Conservation (phyloP, 2,329 filamentous ascomycete genomes). For the Leptographium wingfieldii region DNA sequence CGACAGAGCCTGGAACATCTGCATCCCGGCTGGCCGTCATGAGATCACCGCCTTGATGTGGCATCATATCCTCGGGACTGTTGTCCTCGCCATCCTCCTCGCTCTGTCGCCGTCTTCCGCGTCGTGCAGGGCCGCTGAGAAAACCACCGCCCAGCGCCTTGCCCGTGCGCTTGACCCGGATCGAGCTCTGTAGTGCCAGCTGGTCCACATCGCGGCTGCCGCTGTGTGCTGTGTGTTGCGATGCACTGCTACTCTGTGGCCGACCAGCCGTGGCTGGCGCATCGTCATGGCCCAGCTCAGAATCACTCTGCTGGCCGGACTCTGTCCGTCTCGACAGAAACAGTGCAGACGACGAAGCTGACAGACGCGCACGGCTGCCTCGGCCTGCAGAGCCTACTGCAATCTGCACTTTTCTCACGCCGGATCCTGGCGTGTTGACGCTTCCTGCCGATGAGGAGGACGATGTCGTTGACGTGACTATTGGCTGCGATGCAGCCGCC, state of each 20-base stretch:
- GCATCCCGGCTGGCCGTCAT: conserved; percentile 1
- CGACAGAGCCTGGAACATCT: not conserved
- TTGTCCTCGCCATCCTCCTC: conserved; percentile 46
- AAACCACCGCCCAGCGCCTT: conserved; percentile 63
- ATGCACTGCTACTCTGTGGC: conserved; percentile 37
- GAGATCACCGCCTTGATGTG: not conserved
- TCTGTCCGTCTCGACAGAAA: conserved; percentile 12
- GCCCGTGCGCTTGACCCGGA: conserved; percentile 65
- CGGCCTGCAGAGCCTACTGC: conserved; percentile 36
- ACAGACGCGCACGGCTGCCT: conserved; percentile 18
- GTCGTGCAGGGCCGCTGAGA: conserved; percentile 64
- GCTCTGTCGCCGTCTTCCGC: conserved; percentile 55
- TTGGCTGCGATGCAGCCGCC: not conserved
- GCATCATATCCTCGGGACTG: conserved; percentile 11
- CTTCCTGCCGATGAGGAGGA: conserved; percentile 7
- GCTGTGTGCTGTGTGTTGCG: conserved; percentile 27
- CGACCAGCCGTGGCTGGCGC: conserved; percentile 37
- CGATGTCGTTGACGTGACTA: conserved; percentile 6
- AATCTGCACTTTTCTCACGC: conserved; percentile 42
- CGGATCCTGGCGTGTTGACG: conserved; percentile 41
- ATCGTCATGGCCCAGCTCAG: conserved; percentile 33
- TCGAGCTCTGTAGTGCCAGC: conserved; percentile 54
- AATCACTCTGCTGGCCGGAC: conserved; percentile 27
- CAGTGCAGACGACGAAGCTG: conserved; percentile 24
- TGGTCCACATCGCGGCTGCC: conserved; percentile 25